Percentiles rank a stretch among this genome's conserved stretches.
Conservation (phyloP, 495 filamentous ascomycete genomes). For the Lentithecium fluviatile region DNA sequence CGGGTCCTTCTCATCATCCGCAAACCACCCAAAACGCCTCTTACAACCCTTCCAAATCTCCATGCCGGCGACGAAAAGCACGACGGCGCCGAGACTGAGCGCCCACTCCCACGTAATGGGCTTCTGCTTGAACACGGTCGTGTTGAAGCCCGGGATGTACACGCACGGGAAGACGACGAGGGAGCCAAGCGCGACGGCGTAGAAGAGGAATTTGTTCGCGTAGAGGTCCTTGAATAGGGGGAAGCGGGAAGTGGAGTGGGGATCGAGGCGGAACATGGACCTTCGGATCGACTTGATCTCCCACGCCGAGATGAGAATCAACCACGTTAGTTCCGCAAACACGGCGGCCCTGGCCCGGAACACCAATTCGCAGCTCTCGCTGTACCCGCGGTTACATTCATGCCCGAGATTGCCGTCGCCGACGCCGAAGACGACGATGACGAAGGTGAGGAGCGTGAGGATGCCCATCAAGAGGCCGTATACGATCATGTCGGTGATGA, state of each 20-base stretch:
- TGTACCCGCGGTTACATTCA: conserved; percentile 59
- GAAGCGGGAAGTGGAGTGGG: conserved; percentile 33
- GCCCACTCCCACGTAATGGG: conserved; percentile 71
- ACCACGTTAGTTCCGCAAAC: conserved; percentile 67
- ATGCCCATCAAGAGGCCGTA: conserved; percentile 68
- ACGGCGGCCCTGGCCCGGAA: conserved; percentile 66
- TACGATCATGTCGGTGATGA: conserved; percentile 55
- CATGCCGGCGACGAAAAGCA: conserved; percentile 57
- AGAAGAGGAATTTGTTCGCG: conserved; percentile 67
- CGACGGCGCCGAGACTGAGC: conserved; percentile 52
- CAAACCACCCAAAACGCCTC: conserved; percentile 28
- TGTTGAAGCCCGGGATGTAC: conserved; percentile 68
- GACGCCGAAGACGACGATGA: conserved; percentile 63
- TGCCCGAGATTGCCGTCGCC: conserved; percentile 59
- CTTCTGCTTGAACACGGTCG: conserved; percentile 66
- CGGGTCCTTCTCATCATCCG: conserved; percentile 10
- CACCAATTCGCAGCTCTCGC: conserved; percentile 44
- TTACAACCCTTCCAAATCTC: conserved; percentile 61
- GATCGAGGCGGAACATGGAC: conserved; percentile 17
- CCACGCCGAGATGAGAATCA: conserved; percentile 60
- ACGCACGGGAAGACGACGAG: conserved; percentile 65
- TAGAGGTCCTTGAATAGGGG: conserved; percentile 64
- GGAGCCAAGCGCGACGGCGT: conserved; percentile 62
- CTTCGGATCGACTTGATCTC: conserved; percentile 34
- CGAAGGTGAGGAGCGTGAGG: conserved; percentile 62